Evolutionary conservation across 2,329 filamentous ascomycete genomes (phyloP), one percentile per base, ranked within the genome.

Genomic region (Diaporthe capsici): DNA sequence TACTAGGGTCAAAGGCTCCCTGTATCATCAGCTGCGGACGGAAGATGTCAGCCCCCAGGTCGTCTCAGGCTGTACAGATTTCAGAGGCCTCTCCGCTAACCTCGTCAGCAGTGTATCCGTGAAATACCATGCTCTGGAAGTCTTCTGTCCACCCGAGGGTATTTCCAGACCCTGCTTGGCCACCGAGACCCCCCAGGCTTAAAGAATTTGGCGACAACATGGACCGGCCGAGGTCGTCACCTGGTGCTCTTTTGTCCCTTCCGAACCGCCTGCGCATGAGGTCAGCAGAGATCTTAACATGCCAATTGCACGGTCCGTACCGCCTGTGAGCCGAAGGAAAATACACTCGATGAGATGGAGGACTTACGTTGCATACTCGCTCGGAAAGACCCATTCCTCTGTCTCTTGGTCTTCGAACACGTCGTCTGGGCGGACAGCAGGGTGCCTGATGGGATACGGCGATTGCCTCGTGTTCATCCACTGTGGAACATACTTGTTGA

Each of bases 311-410:
- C 3, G 49, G 12, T 4, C 10, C 10, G 9, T 9, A 3, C 49
- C 49, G 9, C 28, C 22, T 34, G 28, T 31, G 25, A 57, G 49
- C 22, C 22, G 13, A 12, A 1, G 1, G 17, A 31, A 4, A 13
- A 17, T 8, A n/a, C 39, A 28, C 42, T 20, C 44, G 20, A 53
- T 7, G 34, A 12, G 13, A 1, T 39, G 34, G 17, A 20, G 12
- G 17, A 49, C 68, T 47, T 34, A 71, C 68, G n/a, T 39, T 12
- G 68, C 68, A 34, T 71, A 71, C 25, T 44, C 31, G 53, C 37
- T 71, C 12, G 68, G 68, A 5, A 58, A 28, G 6, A 34, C 17
- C 53, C 37, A 44, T 5, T 47, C 68, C 13, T 25, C 42, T 15
- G n/a, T 53, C 39, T 34, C 20, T 6, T 15, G 13, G 20, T 20